These are phyloP conservation scores for Hippophae gyantsensis DNA, from an alignment of 306 rosid genomes.

Conservation along the genomic window DNA sequence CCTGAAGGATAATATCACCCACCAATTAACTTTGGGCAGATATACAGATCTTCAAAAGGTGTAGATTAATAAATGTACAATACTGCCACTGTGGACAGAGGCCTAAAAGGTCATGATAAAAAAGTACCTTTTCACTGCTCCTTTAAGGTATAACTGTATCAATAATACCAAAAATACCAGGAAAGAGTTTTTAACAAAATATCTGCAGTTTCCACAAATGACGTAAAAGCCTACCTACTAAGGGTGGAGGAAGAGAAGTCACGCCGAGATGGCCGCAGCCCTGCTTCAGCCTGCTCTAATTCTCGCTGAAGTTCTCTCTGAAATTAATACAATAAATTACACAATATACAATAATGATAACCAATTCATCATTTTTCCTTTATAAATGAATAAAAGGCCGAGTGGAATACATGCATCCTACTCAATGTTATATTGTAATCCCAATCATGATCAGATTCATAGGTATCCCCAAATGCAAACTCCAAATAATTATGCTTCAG, in stretches of 20 bases:
- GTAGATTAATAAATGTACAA: too few relatives aligned
- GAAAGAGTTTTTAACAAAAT: neutral
- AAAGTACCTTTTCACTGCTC: neutral
- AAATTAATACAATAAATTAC: constrained; percentile 9
- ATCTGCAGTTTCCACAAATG: constrained; percentile 3
- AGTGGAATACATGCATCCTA: too few relatives aligned
- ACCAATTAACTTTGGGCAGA: too few relatives aligned
- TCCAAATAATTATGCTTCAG: too few relatives aligned
- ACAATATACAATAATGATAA: neutral
- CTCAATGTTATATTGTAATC: too few relatives aligned
- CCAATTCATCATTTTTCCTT: neutral
- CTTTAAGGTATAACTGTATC: neutral
- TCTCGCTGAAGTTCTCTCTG: constrained; percentile 94
- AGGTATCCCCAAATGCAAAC: too few relatives aligned
- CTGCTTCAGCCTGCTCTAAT: constrained; percentile 86
- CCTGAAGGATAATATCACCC: too few relatives aligned
- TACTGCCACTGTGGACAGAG: too few relatives aligned
- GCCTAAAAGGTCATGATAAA: too few relatives aligned
- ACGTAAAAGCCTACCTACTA: constrained; percentile 40
- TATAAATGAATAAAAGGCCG: too few relatives aligned
- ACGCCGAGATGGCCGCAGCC: constrained; percentile 68
- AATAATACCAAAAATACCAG: neutral
- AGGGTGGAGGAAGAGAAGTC: constrained; percentile 69
- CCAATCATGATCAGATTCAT: too few relatives aligned
- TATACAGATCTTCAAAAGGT: too few relatives aligned